phyloP scores from a whole-genome alignment of 2,329 filamentous ascomycete genomes.

The Uncinocarpus reesii region DNA sequence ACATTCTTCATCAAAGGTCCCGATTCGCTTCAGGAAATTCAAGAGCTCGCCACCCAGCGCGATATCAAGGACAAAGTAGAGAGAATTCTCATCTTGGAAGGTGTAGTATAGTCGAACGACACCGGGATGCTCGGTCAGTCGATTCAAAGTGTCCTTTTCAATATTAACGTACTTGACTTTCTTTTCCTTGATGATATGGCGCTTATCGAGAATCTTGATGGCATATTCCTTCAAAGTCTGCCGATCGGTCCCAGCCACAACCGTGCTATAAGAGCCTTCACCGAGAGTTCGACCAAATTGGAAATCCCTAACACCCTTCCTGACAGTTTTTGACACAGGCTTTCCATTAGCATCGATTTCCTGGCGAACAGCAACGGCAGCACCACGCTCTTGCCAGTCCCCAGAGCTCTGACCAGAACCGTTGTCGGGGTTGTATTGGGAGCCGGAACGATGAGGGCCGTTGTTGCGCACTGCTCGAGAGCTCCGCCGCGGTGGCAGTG shows the following conservation, averaged over 20 bases:
- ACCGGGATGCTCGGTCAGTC: constrained; percentile 89
- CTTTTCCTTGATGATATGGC: constrained; percentile 99
- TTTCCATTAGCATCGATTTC: constrained; percentile 80
- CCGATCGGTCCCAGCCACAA: constrained; percentile 82
- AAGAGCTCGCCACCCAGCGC: constrained; percentile 86
- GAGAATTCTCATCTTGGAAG: constrained; percentile 88
- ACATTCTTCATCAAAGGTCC: constrained; percentile 91
- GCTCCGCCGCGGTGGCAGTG: constrained; percentile 62
- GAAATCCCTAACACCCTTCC: constrained; percentile 96
- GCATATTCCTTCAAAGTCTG: constrained; percentile 94
- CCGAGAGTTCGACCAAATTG: constrained; percentile 82
- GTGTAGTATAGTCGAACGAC: constrained; percentile 97
- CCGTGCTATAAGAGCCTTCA: constrained; percentile 96
- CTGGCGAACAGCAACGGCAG: constrained; percentile 70
- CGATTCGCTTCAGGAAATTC: constrained; percentile 85
- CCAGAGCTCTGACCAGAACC: constrained; percentile 59
- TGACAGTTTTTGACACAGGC: constrained; percentile 70
- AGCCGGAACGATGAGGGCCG: constrained; percentile 30
- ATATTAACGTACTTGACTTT: constrained; percentile 99
- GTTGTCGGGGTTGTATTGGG: constrained; percentile 48
- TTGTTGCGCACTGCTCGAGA: constrained; percentile 56
- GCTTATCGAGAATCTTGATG: constrained; percentile 95
- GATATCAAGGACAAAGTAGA: constrained; percentile 94
- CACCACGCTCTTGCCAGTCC: constrained; percentile 91
- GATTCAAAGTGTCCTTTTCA: constrained; percentile 94